Conservation (phyloP, 2,329 filamentous ascomycete species). For the Verticillium nonalfalfae region DNA sequence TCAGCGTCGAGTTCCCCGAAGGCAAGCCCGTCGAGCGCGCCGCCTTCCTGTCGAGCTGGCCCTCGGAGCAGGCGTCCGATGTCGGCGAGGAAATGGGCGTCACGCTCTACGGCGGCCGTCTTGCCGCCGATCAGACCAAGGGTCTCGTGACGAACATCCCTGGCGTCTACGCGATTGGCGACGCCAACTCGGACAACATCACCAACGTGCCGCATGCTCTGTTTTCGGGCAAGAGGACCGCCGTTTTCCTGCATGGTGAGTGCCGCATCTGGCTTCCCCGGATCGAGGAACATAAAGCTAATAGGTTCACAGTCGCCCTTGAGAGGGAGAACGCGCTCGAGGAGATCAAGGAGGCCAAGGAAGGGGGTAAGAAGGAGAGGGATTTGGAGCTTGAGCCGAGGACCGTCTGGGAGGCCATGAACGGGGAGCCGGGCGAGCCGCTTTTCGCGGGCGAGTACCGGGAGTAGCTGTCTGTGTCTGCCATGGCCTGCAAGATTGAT, state of each 20-base stretch:
- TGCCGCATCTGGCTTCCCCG: slow-evolving; percentile 1
- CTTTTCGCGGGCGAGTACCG: slow-evolving; percentile 37
- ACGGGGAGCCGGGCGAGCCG: slow-evolving; percentile 32
- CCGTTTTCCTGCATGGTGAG: slow-evolving; percentile 51
- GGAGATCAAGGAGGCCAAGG: slow-evolving; percentile 22
- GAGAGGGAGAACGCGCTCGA: slow-evolving; percentile 29
- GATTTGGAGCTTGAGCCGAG: slow-evolving; percentile 27
- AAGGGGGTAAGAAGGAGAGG: slow-evolving; percentile 18
- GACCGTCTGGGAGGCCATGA: slow-evolving; percentile 38
- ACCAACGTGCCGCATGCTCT: slow-evolving; percentile 58
- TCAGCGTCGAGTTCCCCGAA: slow-evolving; percentile 44
- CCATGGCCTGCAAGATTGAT: not conserved
- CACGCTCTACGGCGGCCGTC: slow-evolving; percentile 31
- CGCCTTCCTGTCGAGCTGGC: slow-evolving; percentile 46
- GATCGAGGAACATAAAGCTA: not conserved
- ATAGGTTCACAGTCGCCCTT: slow-evolving; percentile 17
- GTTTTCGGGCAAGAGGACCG: slow-evolving; percentile 51
- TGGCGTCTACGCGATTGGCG: slow-evolving; percentile 53
- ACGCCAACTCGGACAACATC: slow-evolving; percentile 52
- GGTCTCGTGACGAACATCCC: slow-evolving; percentile 43
- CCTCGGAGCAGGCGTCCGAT: slow-evolving; percentile 37
- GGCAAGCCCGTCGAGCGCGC: slow-evolving; percentile 37
- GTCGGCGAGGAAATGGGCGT: slow-evolving; percentile 43
- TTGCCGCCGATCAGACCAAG: slow-evolving; percentile 31
- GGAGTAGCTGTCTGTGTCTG: not conserved